phyloP scores from a whole-genome alignment of 805 yeast species.

The Cyberlindnera maritima region DNA sequence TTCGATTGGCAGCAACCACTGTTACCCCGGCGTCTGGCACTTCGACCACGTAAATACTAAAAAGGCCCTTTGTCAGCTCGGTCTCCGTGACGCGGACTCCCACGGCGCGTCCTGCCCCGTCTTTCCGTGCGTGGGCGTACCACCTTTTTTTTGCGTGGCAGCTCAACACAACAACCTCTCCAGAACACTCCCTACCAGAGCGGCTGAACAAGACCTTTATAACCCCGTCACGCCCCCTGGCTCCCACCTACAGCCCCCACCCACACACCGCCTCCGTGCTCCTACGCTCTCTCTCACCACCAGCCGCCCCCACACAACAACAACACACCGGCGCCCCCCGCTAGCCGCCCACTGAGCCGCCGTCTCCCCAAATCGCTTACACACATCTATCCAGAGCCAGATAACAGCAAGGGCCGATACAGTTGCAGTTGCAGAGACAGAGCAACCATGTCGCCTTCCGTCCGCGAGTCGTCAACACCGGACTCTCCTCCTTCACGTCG shows the following conservation, averaged over 20 bases:
- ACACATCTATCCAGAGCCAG: no score
- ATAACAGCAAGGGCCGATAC: no score
- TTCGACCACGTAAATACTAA: no score
- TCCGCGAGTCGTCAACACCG: neutral
- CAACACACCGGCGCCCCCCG: no score
- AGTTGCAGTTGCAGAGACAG: neutral
- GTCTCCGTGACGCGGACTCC: neutral
- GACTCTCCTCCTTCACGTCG: constrained; percentile 5
- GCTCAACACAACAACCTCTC: neutral
- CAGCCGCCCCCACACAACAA: neutral
- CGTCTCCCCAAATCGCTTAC: no score
- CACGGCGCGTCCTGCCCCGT: constrained; percentile 1
- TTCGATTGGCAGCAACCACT: no score
- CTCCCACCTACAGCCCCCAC: neutral
- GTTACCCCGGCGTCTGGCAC: no score
- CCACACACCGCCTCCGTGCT: neutral
- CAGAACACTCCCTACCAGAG: neutral
- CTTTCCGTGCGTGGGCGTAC: neutral
- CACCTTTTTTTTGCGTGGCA: neutral
- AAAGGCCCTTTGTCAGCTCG: neutral
- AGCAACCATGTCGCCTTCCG: neutral
- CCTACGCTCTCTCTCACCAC: neutral
- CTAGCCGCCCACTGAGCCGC: neutral
- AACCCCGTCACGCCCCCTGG: neutral
- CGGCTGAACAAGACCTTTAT: neutral